Evolutionary conservation across 2,329 filamentous ascomycete species (phyloP), one percentile per base, ranked within the genome.

Genomic region (Lachnellula occidentalis): DNA sequence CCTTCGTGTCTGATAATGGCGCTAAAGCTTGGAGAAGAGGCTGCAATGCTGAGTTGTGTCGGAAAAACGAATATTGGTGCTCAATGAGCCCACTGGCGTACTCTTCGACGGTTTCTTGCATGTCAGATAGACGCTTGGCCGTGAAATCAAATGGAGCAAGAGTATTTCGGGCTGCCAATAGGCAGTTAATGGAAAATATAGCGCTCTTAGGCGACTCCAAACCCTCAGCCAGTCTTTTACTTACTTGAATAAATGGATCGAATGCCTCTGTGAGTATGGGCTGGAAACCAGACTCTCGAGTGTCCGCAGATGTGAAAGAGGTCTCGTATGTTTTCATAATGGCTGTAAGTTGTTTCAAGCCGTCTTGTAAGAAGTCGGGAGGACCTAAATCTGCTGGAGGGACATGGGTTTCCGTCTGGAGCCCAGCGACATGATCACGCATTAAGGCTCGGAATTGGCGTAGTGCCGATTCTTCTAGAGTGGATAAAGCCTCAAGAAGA

Each of bases 311-410:
- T 2, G 85, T 81, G 22, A 94, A 75, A 0, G 92, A 95, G 1
- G 88, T 87, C 61, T 95, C 90, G 66, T 92, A 92, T 19, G 88
- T 94, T 67, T 87, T 88, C 77, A 96, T 88, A 49, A 97, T 85
- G 5, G 83, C 78, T 36, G 79, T 81, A 8, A 99, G 76, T 61
- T 88, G 87, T 60, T 90, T 85, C 1, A 99, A 76, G 5, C 90
- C 86, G 53, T 95, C 88, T 37, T 84, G 76, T 0, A 97, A 73
- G 71, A 96, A 96, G 15, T 86, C 80, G 0, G 92, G 92, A 0
- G 88, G 83, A 0, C 82, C 83, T 2, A 95, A 77, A 66, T 95
- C 85, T n/a, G 79, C 72, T 1, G 90, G 84, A 2, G 85, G 79
- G 21, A 83, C 78, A 41, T 88, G 80, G 36, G 88, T 80, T 54